A percentile compares a stretch with the other conserved stretches of the same genome.
Evolutionary conservation across 148 eudicot species (phyloP).

Genomic region (Salicornia ramosissima): DNA sequence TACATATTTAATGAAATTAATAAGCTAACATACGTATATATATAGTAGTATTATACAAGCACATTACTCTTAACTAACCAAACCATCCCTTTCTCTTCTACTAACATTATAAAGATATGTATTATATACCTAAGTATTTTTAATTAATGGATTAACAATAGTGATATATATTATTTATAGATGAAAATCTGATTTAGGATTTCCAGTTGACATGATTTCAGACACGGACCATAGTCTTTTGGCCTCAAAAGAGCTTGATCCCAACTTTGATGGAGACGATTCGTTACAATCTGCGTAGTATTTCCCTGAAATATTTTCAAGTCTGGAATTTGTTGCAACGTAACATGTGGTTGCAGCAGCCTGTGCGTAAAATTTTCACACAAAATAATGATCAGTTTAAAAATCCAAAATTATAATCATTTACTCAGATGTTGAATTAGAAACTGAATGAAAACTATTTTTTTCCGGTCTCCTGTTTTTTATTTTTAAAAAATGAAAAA

Average conservation of each 20-base stretch:
- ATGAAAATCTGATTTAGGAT: slow-evolving; percentile 14
- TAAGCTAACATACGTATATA: neutral
- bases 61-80: neutral
- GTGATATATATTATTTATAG: neutral
- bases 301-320: slow-evolving; percentile 51
- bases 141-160: neutral
- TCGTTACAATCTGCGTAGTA: slow-evolving; percentile 82
- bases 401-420: no score
- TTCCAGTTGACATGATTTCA: slow-evolving; percentile 40
- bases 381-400: no score
- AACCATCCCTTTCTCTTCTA: neutral
- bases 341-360: slow-evolving; percentile 91
- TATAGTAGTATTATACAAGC: neutral
- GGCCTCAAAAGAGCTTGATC: slow-evolving; percentile 49
- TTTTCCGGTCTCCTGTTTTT: no score
- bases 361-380: no score
- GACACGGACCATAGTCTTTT: slow-evolving; percentile 59
- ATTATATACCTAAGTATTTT: neutral
- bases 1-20: neutral
- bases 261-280: slow-evolving; percentile 53
- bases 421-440: no score
- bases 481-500: no score
- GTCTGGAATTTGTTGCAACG: slow-evolving; percentile 56
- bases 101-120: neutral
- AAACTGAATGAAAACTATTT: no score